These are phyloP conservation scores for Toxicodendron radicans DNA, from an alignment of 345 rosid species.

Conservation along the genomic window DNA sequence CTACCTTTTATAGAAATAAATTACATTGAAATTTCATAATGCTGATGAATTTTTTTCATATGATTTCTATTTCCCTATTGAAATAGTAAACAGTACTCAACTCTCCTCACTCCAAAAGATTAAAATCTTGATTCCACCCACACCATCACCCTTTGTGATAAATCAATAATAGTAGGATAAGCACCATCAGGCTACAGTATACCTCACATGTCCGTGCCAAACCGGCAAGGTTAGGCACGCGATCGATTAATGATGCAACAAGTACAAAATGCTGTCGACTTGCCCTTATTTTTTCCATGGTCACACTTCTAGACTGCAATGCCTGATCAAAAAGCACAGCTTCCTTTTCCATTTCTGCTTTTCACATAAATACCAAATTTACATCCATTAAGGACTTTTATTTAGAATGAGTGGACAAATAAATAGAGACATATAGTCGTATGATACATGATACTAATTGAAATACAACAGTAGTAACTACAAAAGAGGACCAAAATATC, in stretches of 20 bases:
- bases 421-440: not conserved
- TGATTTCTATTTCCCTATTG: not conserved
- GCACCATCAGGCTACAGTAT: conserved; percentile 11
- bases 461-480: not conserved
- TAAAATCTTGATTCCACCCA: not conserved
- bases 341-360: conserved; percentile 84
- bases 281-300: conserved; percentile 58
- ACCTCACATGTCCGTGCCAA: conserved; percentile 97
- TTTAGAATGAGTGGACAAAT: not conserved
- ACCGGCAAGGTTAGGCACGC: conserved; percentile 96
- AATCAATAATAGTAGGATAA: conserved; percentile 2
- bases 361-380: conserved; percentile 15
- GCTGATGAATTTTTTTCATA: not conserved
- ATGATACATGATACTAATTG: not conserved
- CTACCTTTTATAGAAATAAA: not conserved
- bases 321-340: conserved; percentile 73
- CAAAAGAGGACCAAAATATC: not conserved
- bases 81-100: not conserved
- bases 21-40: not conserved
- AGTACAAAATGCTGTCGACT: conserved; percentile 75
- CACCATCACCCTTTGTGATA: not conserved
- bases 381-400: not conserved
- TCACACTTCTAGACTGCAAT: conserved; percentile 64
- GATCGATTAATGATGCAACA: conserved; percentile 89
- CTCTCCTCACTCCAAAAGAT: not conserved